Conservation (phyloP, 1,284 basidiomycete species). For the Xanthoconium separans region DNA sequence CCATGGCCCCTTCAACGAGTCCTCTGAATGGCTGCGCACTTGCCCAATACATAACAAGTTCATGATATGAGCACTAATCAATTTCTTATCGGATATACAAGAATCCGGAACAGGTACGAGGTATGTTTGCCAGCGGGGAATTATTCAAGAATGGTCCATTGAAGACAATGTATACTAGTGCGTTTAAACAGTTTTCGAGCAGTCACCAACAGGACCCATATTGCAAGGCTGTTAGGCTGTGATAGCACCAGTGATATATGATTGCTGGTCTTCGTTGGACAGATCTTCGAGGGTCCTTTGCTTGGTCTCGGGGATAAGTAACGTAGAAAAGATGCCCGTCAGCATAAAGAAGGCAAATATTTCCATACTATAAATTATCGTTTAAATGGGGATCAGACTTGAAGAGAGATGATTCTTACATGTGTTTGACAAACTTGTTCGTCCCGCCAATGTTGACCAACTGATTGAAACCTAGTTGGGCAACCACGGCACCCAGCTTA, state of each 20-base stretch:
- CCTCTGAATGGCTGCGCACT: too few species aligned
- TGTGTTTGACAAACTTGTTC: slow-evolving; percentile 38
- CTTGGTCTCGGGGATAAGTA: slow-evolving; percentile 64
- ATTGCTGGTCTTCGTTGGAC: slow-evolving; percentile 50
- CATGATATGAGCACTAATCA: background rate
- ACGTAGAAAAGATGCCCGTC: slow-evolving; percentile 58
- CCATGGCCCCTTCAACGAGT: background rate
- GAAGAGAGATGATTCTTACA: slow-evolving; percentile 29
- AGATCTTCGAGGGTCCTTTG: slow-evolving; percentile 55
- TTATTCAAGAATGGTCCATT: background rate
- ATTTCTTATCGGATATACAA: background rate
- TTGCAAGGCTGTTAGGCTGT: slow-evolving; percentile 8
- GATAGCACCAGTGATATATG: slow-evolving; percentile 40
- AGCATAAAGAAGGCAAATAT: slow-evolving; percentile 62
- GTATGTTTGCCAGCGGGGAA: background rate
- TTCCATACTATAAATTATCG: slow-evolving; percentile 35
- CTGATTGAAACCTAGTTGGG: slow-evolving; percentile 58
- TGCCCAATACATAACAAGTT: background rate
- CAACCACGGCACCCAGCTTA: slow-evolving; percentile 69
- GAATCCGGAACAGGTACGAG: background rate
- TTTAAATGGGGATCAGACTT: background rate
- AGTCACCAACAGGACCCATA: background rate
- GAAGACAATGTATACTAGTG: slow-evolving; percentile 7
- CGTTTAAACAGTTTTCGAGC: background rate
- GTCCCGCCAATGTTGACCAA: slow-evolving; percentile 50